phyloP scores from a whole-genome alignment of 345 rosid species.

The Arabidopsis suecica region DNA sequence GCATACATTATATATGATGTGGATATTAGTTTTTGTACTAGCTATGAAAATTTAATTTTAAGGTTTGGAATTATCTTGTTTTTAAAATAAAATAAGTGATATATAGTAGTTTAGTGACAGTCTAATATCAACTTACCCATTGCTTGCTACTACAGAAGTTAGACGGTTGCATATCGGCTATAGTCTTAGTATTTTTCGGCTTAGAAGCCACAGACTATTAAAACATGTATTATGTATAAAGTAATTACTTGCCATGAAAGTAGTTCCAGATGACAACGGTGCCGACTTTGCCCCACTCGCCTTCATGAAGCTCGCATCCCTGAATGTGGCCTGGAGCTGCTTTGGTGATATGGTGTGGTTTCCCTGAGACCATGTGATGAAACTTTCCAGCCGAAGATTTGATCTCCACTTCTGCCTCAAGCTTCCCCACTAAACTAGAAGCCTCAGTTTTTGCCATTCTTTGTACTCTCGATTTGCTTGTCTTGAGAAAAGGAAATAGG shows the following conservation, averaged over 20 bases:
- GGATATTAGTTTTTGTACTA: no score
- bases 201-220: not conserved
- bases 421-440: conserved; percentile 18
- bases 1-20: no score
- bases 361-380: conserved; percentile 40
- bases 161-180: not conserved
- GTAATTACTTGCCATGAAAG: conserved; percentile 21
- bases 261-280: conserved; percentile 46
- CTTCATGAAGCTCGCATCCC: conserved; percentile 40
- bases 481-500: not conserved
- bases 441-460: not conserved
- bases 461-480: not conserved
- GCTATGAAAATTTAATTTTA: no score
- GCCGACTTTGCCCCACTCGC: conserved; percentile 46
- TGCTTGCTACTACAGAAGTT: not conserved
- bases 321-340: conserved; percentile 37
- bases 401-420: conserved; percentile 20
- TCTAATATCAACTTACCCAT: not conserved
- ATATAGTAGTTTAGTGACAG: not conserved
- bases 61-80: no score
- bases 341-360: conserved; percentile 46
- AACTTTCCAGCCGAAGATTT: conserved; percentile 29
- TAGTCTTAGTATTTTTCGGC: not conserved
- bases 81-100: no score
- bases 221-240: not conserved